Conservation (phyloP, 331 rosid genomes). For the Quercus phellos region DNA sequence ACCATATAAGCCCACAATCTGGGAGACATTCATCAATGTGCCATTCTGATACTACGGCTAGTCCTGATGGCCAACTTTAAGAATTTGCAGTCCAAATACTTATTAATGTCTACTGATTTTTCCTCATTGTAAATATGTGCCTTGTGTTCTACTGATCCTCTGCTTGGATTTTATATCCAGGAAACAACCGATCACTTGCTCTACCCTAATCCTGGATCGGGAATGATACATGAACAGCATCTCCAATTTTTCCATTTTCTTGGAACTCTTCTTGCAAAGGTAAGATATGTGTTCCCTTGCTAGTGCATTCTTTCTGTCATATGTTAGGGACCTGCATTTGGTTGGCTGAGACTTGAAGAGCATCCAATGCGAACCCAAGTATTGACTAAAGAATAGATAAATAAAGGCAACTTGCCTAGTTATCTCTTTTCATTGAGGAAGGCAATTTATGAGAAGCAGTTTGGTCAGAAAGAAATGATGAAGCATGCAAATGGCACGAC, state of each 20-base stretch:
- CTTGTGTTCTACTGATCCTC: slow-evolving; percentile 29
- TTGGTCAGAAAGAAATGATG: background rate
- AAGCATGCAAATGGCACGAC: background rate
- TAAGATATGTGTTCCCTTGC: slow-evolving; percentile 16
- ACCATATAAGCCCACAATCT: background rate
- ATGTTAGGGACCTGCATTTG: slow-evolving; percentile 6
- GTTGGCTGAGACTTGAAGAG: background rate
- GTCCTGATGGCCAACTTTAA: background rate
- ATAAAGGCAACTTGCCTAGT: too few relatives aligned
- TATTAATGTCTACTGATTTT: slow-evolving; percentile 2
- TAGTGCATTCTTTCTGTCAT: background rate
- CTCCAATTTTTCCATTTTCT: slow-evolving; percentile 96
- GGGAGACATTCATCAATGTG: background rate
- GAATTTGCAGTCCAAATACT: background rate
- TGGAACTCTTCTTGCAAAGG: slow-evolving; percentile 96
- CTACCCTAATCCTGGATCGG: slow-evolving; percentile 98
- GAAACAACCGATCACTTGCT: slow-evolving; percentile 93
- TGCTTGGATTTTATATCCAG: slow-evolving; percentile 37
- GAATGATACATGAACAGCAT: slow-evolving; percentile 98
- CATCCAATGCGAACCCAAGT: background rate
- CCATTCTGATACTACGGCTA: background rate
- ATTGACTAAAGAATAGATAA: too few relatives aligned
- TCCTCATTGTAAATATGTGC: slow-evolving; percentile 4
- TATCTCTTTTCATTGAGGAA: too few relatives aligned
- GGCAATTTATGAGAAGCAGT: too few relatives aligned